Base-by-base conservation (phyloP, 1,284 basidiomycete genomes). In the Apiotrichum veenhuisii region DNA sequence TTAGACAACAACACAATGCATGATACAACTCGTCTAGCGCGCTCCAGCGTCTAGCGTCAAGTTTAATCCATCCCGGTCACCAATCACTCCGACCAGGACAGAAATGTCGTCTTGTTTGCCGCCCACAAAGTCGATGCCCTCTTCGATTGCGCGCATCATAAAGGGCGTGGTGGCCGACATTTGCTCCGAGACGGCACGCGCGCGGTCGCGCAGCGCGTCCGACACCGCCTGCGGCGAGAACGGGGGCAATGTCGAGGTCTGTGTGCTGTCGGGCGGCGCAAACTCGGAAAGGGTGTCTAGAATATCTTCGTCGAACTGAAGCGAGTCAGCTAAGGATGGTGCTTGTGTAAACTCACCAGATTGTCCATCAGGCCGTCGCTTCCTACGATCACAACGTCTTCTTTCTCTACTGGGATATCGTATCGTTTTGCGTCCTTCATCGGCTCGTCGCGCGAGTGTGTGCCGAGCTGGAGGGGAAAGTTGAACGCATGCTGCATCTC, bases 401-500 rank as follows among this genome's bases (percentile, higher is more conserved):
- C 87, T 46, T 84, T 84, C 66, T 85, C 83, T 5, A 97, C 91
- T 22, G 86, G 85, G 8, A 97, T 79, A 2, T 85, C 85, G 72
- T 79, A 81, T 11, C 86, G 78, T 57, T 87, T 87, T 0, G 92
- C 91, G 58, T 91, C 83, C 58, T 82, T 81, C 73, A 74, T 81
- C 56, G 87, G 87, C 47, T 84, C 84, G 18, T 87, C 85, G 15
- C 84, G 81, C 2, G 84, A 84, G 42, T 85, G 81, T 15, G 92
- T 91, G 1, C 91, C 90, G 1, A 96, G 83, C 52, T 74, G 72
- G 8, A 89, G 83, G 0, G 91, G 92, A 46, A 89, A 93, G 74
- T 97, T 97, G 80, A 96, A 95, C 70, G 87, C 78, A 82, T 92
- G 94, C 84, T 94, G 94, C 87, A 96, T 95, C 77, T 97, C 94